Percentiles rank a stretch among this genome's conserved stretches.
phyloP scores from a whole-genome alignment of 176 grass and related monocot genomes.

The Tillandsia leiboldiana region DNA sequence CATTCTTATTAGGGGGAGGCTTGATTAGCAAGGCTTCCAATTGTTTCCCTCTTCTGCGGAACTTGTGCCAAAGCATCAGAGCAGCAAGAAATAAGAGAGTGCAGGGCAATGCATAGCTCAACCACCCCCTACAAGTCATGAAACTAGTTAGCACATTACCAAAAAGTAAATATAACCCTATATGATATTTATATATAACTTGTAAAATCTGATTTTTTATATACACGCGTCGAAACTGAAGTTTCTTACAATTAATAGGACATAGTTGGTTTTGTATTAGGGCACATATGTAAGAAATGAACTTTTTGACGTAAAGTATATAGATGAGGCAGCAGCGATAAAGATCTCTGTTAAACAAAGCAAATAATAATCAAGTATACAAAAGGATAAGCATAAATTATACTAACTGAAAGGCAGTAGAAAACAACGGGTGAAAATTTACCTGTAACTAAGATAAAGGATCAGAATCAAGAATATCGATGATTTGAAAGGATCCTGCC shows the following conservation, averaged over 20 bases:
- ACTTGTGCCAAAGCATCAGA: slow-evolving; percentile 75
- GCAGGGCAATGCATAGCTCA: slow-evolving; percentile 52
- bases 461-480: slow-evolving; percentile 56
- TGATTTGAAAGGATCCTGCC: slow-evolving; percentile 86
- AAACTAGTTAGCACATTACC: not conserved
- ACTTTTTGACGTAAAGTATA: too few species aligned
- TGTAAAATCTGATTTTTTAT: too few species aligned
- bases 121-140: slow-evolving; percentile 39
- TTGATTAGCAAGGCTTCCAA: slow-evolving; percentile 53
- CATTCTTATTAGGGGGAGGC: slow-evolving; percentile 45
- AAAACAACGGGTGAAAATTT: not conserved
- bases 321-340: too few species aligned
- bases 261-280: too few species aligned
- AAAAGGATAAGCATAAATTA: too few species aligned
- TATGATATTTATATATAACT: too few species aligned
- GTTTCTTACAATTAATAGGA: not conserved
- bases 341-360: too few species aligned
- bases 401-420: too few species aligned
- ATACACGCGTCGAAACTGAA: not conserved
- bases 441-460: slow-evolving; percentile 69
- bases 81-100: slow-evolving; percentile 37
- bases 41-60: slow-evolving; percentile 26
- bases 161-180: not conserved
- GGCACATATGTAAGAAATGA: too few species aligned
- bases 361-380: too few species aligned